Base-by-base conservation (phyloP, 345 rosid genomes). In the Firmiana major region DNA sequence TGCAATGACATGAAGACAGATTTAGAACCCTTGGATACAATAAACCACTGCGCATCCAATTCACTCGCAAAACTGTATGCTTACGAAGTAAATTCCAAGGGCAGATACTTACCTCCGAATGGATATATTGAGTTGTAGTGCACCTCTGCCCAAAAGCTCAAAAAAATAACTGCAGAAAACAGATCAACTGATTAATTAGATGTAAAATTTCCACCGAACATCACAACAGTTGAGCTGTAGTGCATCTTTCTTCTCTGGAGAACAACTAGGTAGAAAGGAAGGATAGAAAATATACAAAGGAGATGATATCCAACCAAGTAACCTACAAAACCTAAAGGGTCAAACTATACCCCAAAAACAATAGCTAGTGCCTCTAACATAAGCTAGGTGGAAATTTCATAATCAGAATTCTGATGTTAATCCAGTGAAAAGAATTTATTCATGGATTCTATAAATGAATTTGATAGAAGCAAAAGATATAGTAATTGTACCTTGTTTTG, bases 81-180 rank as follows among this genome's bases (percentile, higher is more conserved):
- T 67, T 15, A 59, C 42, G 71, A 31, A 40, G 8, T 9, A 38
- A 73, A 22, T 59, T 46, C 3, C 34, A 68, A 42, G 46, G 81
- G 31, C 15, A 9, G 59, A 74, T 48, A 38, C 21, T 68, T 84
- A 88, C 88, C 87, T 82, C 83, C 88, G 63, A 81, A 81, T 12
- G 86, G 86, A 57, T 79, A 60, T 63, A 89, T 89, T 54, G 90
- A 89, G 81, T 89, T 89, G 84, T 89, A 87, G 62, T 89, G 92
- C 77, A 89, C 92, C 85, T 87, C 90, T 24, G 90, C 90, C 90
- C 90, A 87, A 78, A 88, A 88, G 76, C 91, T 88, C 82, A 88
- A 74, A 71, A 75, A 84, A 38, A 88, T 86, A 45, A 88, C 90
- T 88, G 88, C 88, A 83, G 12, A 73, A 3, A 63, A 57, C 42